These are phyloP conservation scores for Cladosporium colombiae DNA, from an alignment of 2,329 filamentous ascomycete species.

Conservation along the genomic window DNA sequence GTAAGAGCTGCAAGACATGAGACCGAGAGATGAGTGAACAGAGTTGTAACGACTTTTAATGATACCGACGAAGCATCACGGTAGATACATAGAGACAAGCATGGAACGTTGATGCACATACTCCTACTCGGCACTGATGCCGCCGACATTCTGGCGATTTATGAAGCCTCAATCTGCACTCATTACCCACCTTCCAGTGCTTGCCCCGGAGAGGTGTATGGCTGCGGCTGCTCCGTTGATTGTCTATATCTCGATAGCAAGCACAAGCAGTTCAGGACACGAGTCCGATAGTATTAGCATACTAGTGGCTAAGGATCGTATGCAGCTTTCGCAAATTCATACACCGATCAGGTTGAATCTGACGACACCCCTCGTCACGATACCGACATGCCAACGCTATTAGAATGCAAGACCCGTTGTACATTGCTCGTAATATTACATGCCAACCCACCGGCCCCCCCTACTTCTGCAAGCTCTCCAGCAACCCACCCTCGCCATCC, in stretches of 20 bases:
- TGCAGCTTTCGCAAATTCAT: too few relatives aligned
- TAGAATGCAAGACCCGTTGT: too few relatives aligned
- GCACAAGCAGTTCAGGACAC: background rate
- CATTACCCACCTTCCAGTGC: background rate
- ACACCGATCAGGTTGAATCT: too few relatives aligned
- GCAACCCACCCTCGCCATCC: constrained; percentile 49
- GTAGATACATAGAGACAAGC: constrained; percentile 15
- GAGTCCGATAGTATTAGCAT: background rate
- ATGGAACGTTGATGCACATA: background rate
- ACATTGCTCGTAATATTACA: constrained; percentile 1
- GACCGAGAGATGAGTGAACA: background rate
- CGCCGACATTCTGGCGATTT: background rate
- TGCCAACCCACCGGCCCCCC: too few relatives aligned
- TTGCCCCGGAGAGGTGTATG: background rate
- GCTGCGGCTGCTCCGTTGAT: background rate
- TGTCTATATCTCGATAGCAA: background rate
- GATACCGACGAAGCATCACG: constrained; percentile 12
- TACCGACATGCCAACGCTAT: too few relatives aligned
- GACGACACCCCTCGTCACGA: too few relatives aligned
- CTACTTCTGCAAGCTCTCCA: constrained; percentile 50
- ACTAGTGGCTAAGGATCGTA: too few relatives aligned
- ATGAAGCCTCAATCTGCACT: background rate
- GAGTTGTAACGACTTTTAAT: constrained; percentile 1
- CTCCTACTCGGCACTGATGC: background rate
- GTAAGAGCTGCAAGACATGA: constrained; percentile 43